A percentile compares a stretch with the other conserved stretches of the same genome.
These are phyloP conservation scores for Omphalotus guepiniiformis DNA, from an alignment of 768 basidiomycete genomes.

Conservation along the genomic window DNA sequence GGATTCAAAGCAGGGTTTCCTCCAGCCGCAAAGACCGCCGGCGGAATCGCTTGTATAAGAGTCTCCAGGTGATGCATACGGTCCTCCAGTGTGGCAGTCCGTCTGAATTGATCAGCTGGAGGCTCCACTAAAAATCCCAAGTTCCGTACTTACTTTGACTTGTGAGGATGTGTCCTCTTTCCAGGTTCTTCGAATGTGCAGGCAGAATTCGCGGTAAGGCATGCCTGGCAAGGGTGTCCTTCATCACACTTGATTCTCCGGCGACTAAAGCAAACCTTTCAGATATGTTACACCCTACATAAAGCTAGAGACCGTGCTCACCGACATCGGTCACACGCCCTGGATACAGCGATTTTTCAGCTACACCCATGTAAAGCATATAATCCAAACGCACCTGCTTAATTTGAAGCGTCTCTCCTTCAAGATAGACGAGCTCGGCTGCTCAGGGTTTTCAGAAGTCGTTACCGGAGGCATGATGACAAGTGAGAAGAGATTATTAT, in stretches of 20 bases:
- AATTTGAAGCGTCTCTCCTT: slow-evolving; percentile 87
- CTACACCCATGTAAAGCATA: background rate
- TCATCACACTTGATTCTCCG: slow-evolving; percentile 86
- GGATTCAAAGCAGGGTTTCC: slow-evolving; percentile 21
- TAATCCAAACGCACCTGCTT: slow-evolving; percentile 55
- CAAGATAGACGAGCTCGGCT: slow-evolving; percentile 35
- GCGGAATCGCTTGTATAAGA: slow-evolving; percentile 79
- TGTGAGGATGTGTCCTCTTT: slow-evolving; percentile 81
- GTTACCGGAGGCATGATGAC: slow-evolving; percentile 47
- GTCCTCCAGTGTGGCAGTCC: slow-evolving; percentile 80
- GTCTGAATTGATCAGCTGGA: slow-evolving; percentile 34
- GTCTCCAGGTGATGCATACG: slow-evolving; percentile 86
- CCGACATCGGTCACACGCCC: slow-evolving; percentile 91
- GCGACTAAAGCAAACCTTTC: slow-evolving; percentile 40
- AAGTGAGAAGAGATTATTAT: too few species aligned
- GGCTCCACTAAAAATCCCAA: background rate
- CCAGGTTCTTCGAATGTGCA: slow-evolving; percentile 88
- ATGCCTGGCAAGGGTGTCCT: slow-evolving; percentile 86
- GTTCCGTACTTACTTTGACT: slow-evolving; percentile 65
- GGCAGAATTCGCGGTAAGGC: slow-evolving; percentile 73
- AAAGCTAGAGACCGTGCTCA: too few species aligned
- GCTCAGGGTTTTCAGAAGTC: slow-evolving; percentile 26
- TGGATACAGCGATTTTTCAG: slow-evolving; percentile 25
- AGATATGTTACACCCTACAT: too few species aligned
- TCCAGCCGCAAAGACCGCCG: slow-evolving; percentile 70